phyloP scores from a whole-genome alignment of 768 basidiomycete species.

The Lanmaoa rubissima region DNA sequence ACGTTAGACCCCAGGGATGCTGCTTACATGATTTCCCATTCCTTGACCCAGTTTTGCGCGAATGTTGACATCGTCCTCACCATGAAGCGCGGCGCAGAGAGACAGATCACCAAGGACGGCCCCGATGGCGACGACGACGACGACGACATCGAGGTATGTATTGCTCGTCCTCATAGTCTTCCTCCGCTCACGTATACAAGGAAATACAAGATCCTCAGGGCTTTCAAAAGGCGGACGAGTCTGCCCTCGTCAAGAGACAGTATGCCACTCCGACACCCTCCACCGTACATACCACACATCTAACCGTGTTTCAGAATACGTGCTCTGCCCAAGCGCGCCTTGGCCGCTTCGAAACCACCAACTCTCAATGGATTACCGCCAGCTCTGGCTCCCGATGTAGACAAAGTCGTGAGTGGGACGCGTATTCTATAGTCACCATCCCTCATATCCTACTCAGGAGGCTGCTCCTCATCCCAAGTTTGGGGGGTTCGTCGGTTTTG shows the following conservation, averaged over 20 bases:
- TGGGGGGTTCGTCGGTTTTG: conserved; percentile 53
- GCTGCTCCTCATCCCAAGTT: conserved; percentile 44
- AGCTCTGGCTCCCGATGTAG: conserved; percentile 21
- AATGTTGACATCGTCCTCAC: conserved; percentile 8
- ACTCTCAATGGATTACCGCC: conserved; percentile 26
- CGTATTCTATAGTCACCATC: conserved; percentile 10
- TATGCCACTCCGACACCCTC: conserved; percentile 34
- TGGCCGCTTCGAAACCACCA: conserved; percentile 21
- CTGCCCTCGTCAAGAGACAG: conserved; percentile 54
- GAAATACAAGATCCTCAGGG: conserved; percentile 41
- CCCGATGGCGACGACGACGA: conserved; percentile 37
- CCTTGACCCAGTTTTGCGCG: not conserved
- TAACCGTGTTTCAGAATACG: conserved; percentile 51
- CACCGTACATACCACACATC: not conserved
- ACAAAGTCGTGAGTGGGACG: conserved; percentile 28
- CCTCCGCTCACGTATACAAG: conserved; percentile 29
- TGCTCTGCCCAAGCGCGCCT: conserved; percentile 55
- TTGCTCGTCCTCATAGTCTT: not conserved
- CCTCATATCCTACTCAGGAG: conserved; percentile 20
- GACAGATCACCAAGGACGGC: conserved; percentile 61
- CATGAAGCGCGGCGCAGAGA: conserved; percentile 79
- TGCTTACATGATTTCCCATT: conserved; percentile 24
- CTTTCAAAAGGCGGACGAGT: conserved; percentile 62
- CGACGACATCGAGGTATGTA: conserved; percentile 36
- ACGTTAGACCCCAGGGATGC: conserved; percentile 15